Conservation (phyloP, 495 filamentous ascomycete species). For the Pseudoneurospora amorphoporcata region DNA sequence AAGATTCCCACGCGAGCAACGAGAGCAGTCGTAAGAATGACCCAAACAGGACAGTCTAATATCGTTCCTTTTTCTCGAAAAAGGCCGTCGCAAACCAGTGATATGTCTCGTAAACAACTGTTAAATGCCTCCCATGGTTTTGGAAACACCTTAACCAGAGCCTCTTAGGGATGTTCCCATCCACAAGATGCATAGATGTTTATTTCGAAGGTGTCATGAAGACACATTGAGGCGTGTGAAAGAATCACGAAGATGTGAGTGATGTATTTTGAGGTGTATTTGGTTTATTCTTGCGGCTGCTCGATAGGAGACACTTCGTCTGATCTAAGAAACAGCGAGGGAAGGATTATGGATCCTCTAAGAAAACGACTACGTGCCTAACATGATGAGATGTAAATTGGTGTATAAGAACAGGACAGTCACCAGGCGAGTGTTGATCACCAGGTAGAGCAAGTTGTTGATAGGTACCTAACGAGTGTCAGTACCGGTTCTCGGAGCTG, state of each 20-base stretch:
- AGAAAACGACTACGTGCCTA: neutral
- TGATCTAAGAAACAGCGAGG: neutral
- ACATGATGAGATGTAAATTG: neutral
- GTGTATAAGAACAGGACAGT: neutral
- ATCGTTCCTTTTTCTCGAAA: neutral
- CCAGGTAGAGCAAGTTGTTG: neutral
- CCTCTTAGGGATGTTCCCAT: neutral
- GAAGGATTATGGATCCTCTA: too few species aligned
- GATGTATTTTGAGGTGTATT: neutral
- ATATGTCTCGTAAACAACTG: neutral
- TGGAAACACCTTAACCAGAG: too few species aligned
- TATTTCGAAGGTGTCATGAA: neutral
- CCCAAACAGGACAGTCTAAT: neutral
- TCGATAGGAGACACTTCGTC: neutral
- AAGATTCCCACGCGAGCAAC: neutral
- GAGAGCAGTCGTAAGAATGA: neutral
- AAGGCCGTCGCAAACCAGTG: neutral
- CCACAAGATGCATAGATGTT: neutral
- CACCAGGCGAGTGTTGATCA: neutral
- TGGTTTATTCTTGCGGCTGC: neutral
- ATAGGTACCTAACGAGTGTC: neutral
- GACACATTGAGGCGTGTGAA: neutral
- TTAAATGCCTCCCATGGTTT: too few species aligned
- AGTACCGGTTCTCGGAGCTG: neutral
- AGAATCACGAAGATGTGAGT: neutral